phyloP scores from a whole-genome alignment of 2,329 filamentous ascomycete species.

The Rhexocercosporidium sp. region DNA sequence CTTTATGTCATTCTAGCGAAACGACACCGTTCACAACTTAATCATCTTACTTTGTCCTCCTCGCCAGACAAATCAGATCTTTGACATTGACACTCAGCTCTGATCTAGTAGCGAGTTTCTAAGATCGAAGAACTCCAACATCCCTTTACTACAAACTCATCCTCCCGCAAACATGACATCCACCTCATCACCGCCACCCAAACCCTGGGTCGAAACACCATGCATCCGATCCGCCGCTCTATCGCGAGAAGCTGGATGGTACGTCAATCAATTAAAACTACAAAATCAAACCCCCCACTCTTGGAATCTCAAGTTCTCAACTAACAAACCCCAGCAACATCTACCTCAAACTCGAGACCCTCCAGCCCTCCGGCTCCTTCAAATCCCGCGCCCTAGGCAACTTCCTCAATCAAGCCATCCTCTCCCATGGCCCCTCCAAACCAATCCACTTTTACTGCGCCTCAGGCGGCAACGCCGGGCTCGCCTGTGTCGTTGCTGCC shows the following conservation, averaged over 20 bases:
- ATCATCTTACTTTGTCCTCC: too few species aligned
- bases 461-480: constrained; percentile 82
- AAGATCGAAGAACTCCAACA: not conserved
- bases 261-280: not conserved
- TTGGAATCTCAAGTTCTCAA: not conserved
- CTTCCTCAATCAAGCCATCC: constrained; percentile 62
- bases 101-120: not conserved
- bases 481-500: constrained; percentile 81
- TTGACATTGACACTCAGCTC: too few species aligned
- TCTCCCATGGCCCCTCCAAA: constrained; percentile 20
- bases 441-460: constrained; percentile 76
- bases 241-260: constrained; percentile 40
- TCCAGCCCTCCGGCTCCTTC: constrained; percentile 86
- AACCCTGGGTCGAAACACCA: constrained; percentile 39
- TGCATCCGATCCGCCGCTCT: constrained; percentile 34
- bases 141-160: not conserved
- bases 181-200: constrained; percentile 11
- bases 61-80: too few species aligned
- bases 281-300: not conserved
- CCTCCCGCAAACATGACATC: not conserved
- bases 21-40: too few species aligned
- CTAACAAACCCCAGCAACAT: constrained; percentile 53
- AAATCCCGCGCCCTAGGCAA: constrained; percentile 81
- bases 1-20: not conserved
- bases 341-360: constrained; percentile 84